Base-by-base conservation (phyloP, 169 alveolate species). In the Babesia bovis region DNA sequence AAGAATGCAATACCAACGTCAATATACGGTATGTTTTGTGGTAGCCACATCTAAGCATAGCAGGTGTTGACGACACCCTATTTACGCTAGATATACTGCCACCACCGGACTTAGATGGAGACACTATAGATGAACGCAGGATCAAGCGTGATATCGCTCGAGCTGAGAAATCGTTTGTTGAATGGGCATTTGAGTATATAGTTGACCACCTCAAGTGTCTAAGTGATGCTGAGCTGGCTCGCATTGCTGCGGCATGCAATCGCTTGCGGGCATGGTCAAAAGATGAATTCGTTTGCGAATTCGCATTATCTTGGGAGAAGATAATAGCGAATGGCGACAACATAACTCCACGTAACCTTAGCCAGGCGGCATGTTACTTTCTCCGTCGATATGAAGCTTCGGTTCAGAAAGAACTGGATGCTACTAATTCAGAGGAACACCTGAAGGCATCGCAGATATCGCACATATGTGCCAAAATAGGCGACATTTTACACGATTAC, bases 331-430 rank as follows among this genome's bases (percentile, higher is more conserved):
- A 17, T 5, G 15, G 23, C n/a, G 67, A 10, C 1, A 45, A 35
- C 26, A 52, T 67, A 52, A 32, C 69, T 21, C 76, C 82, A 0
- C 15, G 40, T n/a, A 5, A 7, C 17, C 60, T 74, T 1, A 23
- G 26, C 26, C 84, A 59, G 33, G 52, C 66, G 3, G 42, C 60
- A 23, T 56, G 60, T 17, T 78, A 78, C 41, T 78, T 65, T 33
- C 35, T 65, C 35, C 61, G 87, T 15, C 47, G 87, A 28, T 78
- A 78, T 45, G 87, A 78, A 38, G 50, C 87, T 28, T 78, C 87
- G 3, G 71, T 78, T 3, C 21, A 52, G 28, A 19, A 78, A 19
- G 87, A 78, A 61, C 59, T 65, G 3, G 57, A 49, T 10, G 40
- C 49, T 17, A 12, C 15, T 19, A 25, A 36, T 26, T 30, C 9